These are phyloP conservation scores for Monosporascus sp. DNA, from an alignment of 2,329 filamentous ascomycete genomes.

Conservation along the genomic window DNA sequence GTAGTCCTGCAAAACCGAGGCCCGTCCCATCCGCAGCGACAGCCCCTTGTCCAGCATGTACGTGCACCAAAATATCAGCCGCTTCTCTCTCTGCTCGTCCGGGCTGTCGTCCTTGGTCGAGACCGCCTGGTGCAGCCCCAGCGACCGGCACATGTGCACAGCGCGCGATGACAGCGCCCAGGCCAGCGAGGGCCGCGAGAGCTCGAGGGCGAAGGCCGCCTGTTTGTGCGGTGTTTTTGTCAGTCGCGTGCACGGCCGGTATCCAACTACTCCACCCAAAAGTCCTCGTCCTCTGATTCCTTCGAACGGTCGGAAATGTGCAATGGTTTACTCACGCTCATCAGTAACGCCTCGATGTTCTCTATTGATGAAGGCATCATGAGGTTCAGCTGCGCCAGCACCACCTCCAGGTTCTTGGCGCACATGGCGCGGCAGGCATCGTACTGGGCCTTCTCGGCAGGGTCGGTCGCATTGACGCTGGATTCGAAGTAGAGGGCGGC, in stretches of 20 bases:
- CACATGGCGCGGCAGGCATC: constrained; percentile 22
- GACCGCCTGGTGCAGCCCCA: constrained; percentile 25
- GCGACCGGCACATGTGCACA: constrained; percentile 27
- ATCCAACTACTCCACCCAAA: no score
- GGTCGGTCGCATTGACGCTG: constrained; percentile 13
- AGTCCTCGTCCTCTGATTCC: no score
- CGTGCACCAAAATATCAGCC: constrained; percentile 49
- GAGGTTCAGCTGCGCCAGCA: constrained; percentile 33
- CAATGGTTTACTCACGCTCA: constrained; percentile 31
- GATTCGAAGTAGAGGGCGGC: constrained; percentile 29
- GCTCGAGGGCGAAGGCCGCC: constrained; percentile 23
- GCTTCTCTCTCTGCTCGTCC: constrained; percentile 26
- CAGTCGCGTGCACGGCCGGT: no score
- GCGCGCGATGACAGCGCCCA: constrained; percentile 25
- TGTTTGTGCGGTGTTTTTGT: neutral
- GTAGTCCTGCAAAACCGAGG: constrained; percentile 50
- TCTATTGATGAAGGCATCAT: constrained; percentile 41
- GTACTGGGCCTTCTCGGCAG: constrained; percentile 19
- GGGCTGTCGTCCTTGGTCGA: constrained; percentile 20
- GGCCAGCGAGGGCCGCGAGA: constrained; percentile 23
- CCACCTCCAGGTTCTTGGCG: constrained; percentile 25
- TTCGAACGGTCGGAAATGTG: neutral
- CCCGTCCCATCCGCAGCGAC: constrained; percentile 47
- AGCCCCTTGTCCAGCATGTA: constrained; percentile 53
- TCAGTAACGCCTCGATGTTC: constrained; percentile 42